Base-by-base conservation (phyloP, 129 eudicot species). In the Tanacetum coccineum region DNA sequence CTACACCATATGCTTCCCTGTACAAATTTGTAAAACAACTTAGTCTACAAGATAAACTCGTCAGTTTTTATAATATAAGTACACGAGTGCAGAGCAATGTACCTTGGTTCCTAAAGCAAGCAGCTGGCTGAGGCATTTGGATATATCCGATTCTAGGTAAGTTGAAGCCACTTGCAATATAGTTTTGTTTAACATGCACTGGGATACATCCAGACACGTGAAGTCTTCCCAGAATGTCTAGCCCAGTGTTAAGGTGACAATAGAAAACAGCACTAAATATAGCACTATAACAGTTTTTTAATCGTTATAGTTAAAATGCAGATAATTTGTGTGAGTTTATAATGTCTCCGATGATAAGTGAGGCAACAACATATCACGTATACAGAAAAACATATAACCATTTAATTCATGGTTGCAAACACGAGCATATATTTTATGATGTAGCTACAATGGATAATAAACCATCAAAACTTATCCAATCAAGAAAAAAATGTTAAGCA, bases 141-240 rank as follows among this genome's bases (percentile, higher is more conserved):
- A 76, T 40, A 59, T 69, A 73, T 83, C 95, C 64, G 86, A 70
- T 40, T 80, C 81, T 76, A 86, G 79, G 73, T 80, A 82, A 70
- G 79, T 88, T 68, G 92, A 74, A 64, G 96, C 89, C 18, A 86
- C 89, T 50, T 84, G 87, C 78, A 93, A 66, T 19, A 88, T 81
- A 52, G 91, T 78, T 77, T 88, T 93, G 82, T 93, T 88, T 84
- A 93, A 70, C 81, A 67, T 76, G 83, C 98, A 93, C 64, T 93
- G 98, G 49, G 98, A 86, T 61, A 79, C 74, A 68, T 93, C 96
- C 79, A 93, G 79, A 77, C 98, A 93, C 30, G 98, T 88, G 71
- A 86, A 88, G 75, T 89, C 95, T 79, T 93, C 96, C 98, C 98
- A 93, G 63, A 88, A 75, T 82, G 81, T 79, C 98, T 74, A 81